A percentile compares a stretch with the other conserved stretches of the same genome.
Evolutionary conservation across 768 basidiomycete species (phyloP).

Genomic region (Crepidotus variabilis): DNA sequence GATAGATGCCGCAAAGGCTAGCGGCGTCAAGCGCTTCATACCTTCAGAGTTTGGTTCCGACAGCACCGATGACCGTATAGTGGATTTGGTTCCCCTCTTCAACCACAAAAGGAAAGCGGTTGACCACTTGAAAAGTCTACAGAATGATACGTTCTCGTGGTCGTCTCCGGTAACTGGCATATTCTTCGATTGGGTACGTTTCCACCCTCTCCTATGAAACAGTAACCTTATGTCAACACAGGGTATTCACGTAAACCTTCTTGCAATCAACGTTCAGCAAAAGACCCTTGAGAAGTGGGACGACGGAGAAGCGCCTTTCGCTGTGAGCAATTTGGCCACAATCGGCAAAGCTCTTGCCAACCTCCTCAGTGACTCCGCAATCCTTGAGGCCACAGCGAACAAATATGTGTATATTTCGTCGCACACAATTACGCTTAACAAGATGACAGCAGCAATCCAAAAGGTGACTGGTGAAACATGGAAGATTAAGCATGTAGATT

Average conservation of each 20-base stretch:
- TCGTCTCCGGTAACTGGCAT: conserved; percentile 1
- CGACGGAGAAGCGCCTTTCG: conserved; percentile 1
- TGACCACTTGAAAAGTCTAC: not conserved
- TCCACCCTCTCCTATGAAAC: not conserved
- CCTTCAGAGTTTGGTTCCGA: conserved; percentile 1
- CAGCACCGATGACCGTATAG: not conserved
- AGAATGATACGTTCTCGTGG: conserved; percentile 5
- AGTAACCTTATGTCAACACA: no score
- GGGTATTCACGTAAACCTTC: not conserved
- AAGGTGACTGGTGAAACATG: not conserved
- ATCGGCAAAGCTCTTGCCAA: conserved; percentile 1
- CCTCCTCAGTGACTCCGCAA: not conserved
- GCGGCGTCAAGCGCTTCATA: conserved; percentile 6
- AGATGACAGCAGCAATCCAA: not conserved
- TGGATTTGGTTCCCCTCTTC: not conserved
- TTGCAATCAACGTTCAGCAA: not conserved
- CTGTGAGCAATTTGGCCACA: conserved; percentile 1
- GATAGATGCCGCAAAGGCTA: conserved; percentile 1
- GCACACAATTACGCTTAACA: not conserved
- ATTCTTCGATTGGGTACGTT: conserved; percentile 5
- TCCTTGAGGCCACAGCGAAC: not conserved
- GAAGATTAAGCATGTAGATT: not conserved
- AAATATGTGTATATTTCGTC: conserved; percentile 4
- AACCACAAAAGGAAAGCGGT: not conserved
- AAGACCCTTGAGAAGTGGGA: conserved; percentile 4